Conservation (phyloP, 1,139 yeast species). For the Nakaseomyces sp. region DNA sequence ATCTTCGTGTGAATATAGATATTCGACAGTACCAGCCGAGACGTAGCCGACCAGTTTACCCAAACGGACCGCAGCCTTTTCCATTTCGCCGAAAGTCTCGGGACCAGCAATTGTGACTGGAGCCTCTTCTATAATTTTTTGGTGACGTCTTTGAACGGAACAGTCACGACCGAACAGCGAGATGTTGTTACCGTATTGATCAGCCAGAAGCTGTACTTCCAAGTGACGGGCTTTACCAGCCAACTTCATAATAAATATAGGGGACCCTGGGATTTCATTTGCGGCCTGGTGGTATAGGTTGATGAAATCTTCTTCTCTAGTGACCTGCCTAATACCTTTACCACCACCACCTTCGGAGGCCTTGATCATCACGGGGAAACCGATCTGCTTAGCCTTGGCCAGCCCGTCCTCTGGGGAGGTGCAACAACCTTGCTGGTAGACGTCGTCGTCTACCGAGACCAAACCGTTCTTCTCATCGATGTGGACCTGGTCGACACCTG, state of each 20-base stretch:
- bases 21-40: slow-evolving; percentile 98
- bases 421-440: slow-evolving; percentile 84
- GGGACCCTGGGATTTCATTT: slow-evolving; percentile 93
- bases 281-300: slow-evolving; percentile 79
- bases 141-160: slow-evolving; percentile 96
- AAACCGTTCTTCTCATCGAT: slow-evolving; percentile 61
- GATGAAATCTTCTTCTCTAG: slow-evolving; percentile 60
- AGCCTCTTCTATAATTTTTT: slow-evolving; percentile 92
- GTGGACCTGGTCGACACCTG: slow-evolving; percentile 79
- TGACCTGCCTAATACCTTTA: slow-evolving; percentile 94
- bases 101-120: slow-evolving; percentile 89
- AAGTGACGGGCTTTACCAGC: slow-evolving; percentile 95
- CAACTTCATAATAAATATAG: slow-evolving; percentile 86
- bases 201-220: slow-evolving; percentile 90
- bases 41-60: slow-evolving; percentile 96
- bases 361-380: slow-evolving; percentile 93
- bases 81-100: slow-evolving; percentile 85
- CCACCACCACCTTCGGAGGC: slow-evolving; percentile 99
- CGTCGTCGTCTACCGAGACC: slow-evolving; percentile 78
- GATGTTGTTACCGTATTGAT: slow-evolving; percentile 90
- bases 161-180: slow-evolving; percentile 94
- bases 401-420: slow-evolving; percentile 81
- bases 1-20: slow-evolving; percentile 85
- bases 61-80: slow-evolving; percentile 90
- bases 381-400: slow-evolving; percentile 70